Conservation (phyloP, 2,329 filamentous ascomycete species). For the Zasmidium cellare region DNA sequence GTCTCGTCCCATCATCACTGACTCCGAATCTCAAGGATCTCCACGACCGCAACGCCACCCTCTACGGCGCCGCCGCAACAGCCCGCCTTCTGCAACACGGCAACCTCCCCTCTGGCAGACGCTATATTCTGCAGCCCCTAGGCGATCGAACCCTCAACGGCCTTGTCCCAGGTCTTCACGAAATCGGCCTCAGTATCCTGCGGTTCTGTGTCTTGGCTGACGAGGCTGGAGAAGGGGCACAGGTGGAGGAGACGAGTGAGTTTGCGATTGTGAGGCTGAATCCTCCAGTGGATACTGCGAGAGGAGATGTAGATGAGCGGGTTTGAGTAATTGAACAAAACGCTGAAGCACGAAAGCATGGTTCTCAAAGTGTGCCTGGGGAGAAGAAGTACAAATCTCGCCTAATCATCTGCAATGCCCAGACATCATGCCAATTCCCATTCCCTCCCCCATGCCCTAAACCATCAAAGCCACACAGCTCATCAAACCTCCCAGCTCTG, state of each 20-base stretch:
- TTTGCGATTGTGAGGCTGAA: conserved; percentile 14
- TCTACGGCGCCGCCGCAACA: conserved; percentile 21
- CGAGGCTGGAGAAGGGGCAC: not conserved
- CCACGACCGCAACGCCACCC: conserved; percentile 26
- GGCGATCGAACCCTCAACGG: too few relatives aligned
- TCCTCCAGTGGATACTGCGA: not conserved
- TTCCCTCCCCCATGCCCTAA: too few relatives aligned
- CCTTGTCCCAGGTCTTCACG: conserved; percentile 18
- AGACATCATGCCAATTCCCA: too few relatives aligned
- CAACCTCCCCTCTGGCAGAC: not conserved
- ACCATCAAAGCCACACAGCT: too few relatives aligned
- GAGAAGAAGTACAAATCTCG: too few relatives aligned
- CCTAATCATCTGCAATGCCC: too few relatives aligned
- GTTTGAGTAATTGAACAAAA: too few relatives aligned
- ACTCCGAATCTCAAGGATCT: conserved; percentile 16
- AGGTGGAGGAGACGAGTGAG: conserved; percentile 13
- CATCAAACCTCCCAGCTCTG: too few relatives aligned
- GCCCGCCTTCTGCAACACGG: not conserved
- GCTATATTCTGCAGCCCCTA: conserved; percentile 20
- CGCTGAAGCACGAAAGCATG: too few relatives aligned
- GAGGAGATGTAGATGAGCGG: too few relatives aligned
- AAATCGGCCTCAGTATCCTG: conserved; percentile 16
- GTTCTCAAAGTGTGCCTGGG: too few relatives aligned
- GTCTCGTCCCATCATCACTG: too few relatives aligned
- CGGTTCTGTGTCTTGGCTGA: conserved; percentile 12